Evolutionary conservation across 345 rosid genomes (phyloP), one percentile per base, ranked within the genome.

Genomic region (Brassica carinata): DNA sequence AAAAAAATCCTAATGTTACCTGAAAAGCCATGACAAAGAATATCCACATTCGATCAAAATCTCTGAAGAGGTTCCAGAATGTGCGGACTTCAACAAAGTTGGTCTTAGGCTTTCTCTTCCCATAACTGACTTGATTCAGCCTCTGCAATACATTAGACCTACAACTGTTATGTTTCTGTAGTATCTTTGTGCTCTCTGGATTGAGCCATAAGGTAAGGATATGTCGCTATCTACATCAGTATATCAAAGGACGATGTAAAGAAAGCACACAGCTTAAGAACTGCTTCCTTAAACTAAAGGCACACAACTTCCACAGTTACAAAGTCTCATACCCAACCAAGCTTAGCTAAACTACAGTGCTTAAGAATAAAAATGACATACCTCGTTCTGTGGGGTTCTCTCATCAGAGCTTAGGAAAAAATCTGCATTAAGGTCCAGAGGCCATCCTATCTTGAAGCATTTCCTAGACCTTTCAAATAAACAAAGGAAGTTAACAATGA

Each of bases 21-120:
- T 96, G 99, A 17, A 94, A 91, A 79, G 96, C 91, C 93, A 96
- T 79, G 77, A 91, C 77, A 81, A 94, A 75, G 86, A 96, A 96
- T 82, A 96, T 92, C 99, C 99, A 96, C 99, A 91, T 91, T 71
- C 99, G 88, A 74, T 94, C 99, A 84, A 96, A 96, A 82, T 90
- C 90, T 85, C 99, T 87, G 78, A 78, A 96, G 8, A 96, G 95
- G 85, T 94, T 95, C 94, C 89, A 91, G 84, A 96, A 94, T 19
- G 99, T 94, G 26, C 98, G 95, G 71, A 89, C 92, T 91, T 96
- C 99, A 67, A 96, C 99, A 88, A 96, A 96, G 87, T 94, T 92
- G 62, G 97, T 90, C 82, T 96, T 96, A 71, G 98, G 93, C 79
- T 87, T 89, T 78, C 80, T 84, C 85, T 87, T 88, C 71, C 90